Evolutionary conservation across 495 filamentous ascomycete genomes (phyloP).

Genomic region (Bombardia bombarda): DNA sequence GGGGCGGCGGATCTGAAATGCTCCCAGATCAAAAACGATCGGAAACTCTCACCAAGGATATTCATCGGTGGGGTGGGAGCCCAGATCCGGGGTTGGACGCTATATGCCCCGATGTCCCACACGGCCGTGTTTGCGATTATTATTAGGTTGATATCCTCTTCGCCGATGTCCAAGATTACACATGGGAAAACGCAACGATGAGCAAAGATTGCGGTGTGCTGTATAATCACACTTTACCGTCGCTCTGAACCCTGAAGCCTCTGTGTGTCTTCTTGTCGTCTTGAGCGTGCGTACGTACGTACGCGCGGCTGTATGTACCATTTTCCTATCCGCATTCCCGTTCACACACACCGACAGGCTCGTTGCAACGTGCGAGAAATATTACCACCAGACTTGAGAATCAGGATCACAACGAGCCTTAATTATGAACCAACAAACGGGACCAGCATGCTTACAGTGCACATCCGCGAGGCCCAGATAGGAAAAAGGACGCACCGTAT

Average conservation of each 20-base stretch:
- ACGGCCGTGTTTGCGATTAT: conserved; percentile 4
- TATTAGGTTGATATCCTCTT: conserved; percentile 10
- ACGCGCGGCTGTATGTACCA: no score
- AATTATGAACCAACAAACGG: no score
- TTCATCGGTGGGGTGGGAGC: conserved; percentile 2
- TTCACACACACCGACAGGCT: no score
- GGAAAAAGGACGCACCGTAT: neutral
- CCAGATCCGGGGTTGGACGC: conserved; percentile 1
- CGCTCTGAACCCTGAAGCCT: no score
- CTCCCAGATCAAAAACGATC: conserved; percentile 23
- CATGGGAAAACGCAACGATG: conserved; percentile 7
- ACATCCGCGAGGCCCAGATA: conserved; percentile 6
- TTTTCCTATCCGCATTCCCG: no score
- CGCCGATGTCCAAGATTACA: conserved; percentile 11
- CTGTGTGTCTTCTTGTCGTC: no score
- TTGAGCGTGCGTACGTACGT: no score
- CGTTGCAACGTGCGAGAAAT: no score
- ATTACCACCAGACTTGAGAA: no score
- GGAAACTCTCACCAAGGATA: conserved; percentile 7
- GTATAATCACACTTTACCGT: neutral
- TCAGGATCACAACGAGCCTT: no score
- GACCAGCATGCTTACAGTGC: no score
- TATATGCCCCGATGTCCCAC: neutral
- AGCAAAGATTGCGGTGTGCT: neutral
- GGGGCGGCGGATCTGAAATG: conserved; percentile 12